These are phyloP conservation scores for Suillus brevipes DNA, from an alignment of 768 basidiomycete genomes.

Conservation along the genomic window DNA sequence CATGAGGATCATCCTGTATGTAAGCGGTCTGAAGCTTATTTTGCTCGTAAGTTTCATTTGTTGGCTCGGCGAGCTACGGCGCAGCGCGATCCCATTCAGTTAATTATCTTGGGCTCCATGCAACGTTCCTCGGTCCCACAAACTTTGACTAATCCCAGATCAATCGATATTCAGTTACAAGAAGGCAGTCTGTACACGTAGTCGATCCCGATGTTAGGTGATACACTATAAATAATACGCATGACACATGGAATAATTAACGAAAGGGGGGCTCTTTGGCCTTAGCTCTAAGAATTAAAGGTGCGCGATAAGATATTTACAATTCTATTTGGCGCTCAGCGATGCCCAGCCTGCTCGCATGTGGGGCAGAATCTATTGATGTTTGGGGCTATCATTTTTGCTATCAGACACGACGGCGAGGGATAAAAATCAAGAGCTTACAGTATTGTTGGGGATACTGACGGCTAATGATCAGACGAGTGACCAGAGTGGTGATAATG, in stretches of 20 bases:
- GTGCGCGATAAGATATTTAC: constrained; percentile 8
- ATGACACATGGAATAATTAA: constrained; percentile 23
- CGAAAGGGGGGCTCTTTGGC: constrained; percentile 15
- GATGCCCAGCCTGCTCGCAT: constrained; percentile 34
- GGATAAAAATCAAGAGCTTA: constrained; percentile 22
- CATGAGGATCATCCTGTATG: not conserved
- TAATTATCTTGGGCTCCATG: not conserved
- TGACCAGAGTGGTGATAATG: not conserved
- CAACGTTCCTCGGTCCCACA: not conserved
- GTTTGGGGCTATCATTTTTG: constrained; percentile 37
- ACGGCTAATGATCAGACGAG: constrained; percentile 31
- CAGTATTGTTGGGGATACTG: constrained; percentile 49
- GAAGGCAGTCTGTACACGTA: constrained; percentile 19
- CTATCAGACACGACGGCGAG: constrained; percentile 5
- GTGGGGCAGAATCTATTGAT: constrained; percentile 43
- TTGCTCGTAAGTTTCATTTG: not conserved
- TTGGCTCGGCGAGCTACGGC: not conserved
- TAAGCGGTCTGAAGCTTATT: not conserved
- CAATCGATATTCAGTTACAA: constrained; percentile 24
- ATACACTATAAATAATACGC: constrained; percentile 10
- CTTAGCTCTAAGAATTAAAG: constrained; percentile 15
- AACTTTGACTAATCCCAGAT: constrained; percentile 9
- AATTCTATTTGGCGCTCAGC: constrained; percentile 16
- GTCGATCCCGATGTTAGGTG: constrained; percentile 10
- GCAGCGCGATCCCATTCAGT: not conserved